Conservation (phyloP, 441 rosid species). For the Syzygium malaccense region DNA sequence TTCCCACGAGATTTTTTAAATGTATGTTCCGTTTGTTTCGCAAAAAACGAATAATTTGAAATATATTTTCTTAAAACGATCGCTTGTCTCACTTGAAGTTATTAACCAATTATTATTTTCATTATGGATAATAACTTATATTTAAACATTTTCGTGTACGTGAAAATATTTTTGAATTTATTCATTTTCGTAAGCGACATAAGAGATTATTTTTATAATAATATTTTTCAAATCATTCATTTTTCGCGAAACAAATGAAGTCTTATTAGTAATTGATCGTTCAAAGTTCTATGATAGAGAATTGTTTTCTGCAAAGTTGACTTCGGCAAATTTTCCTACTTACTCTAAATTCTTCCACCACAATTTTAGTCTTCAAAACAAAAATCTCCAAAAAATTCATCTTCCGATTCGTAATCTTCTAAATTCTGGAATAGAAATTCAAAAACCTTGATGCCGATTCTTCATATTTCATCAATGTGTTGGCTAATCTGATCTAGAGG, state of each 20-base stretch:
- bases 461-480: background rate
- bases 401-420: background rate
- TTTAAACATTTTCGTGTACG: fast-evolving
- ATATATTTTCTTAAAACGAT: background rate
- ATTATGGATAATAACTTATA: background rate
- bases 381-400: background rate
- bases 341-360: fast-evolving
- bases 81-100: fast-evolving
- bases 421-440: background rate
- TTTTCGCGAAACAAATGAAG: fast-evolving
- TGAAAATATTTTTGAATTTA: background rate
- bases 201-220: fast-evolving
- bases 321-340: background rate
- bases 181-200: fast-evolving
- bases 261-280: background rate
- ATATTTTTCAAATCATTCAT: fast-evolving
- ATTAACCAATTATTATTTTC: background rate
- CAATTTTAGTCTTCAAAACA: background rate
- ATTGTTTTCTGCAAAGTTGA: background rate
- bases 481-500: background rate
- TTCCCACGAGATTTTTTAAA: background rate
- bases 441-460: fast-evolving
- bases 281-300: background rate
- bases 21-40: no score
- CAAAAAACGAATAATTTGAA: no score